Conservation (phyloP, 176 grass and related monocot species). For the Carex pumila region DNA sequence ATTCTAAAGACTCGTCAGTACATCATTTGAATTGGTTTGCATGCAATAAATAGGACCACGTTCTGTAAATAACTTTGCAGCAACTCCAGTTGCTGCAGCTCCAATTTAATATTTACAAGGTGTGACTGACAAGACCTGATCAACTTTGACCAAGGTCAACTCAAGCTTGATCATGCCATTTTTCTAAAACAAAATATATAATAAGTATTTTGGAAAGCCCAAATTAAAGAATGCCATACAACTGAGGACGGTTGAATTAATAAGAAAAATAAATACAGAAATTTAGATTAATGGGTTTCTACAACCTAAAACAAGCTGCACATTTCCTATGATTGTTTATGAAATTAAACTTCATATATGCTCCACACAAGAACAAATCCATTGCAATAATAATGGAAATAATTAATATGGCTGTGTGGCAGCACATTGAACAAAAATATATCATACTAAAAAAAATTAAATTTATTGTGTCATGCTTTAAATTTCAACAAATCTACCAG, state of each 20-base stretch:
- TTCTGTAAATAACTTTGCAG: neutral
- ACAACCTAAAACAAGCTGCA: neutral
- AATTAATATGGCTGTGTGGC: neutral
- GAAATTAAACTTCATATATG: neutral
- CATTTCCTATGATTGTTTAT: neutral
- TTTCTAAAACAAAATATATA: neutral
- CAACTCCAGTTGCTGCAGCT: conserved; percentile 2
- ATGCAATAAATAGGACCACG: conserved; percentile 4
- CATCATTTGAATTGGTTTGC: neutral
- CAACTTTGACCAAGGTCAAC: neutral
- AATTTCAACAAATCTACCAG: neutral
- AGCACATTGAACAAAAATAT: neutral
- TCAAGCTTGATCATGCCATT: neutral
- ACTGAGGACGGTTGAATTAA: too few species aligned
- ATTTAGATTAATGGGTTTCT: neutral
- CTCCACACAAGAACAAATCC: neutral
- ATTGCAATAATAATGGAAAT: neutral
- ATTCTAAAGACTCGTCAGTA: neutral
- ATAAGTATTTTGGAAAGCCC: neutral
- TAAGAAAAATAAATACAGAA: neutral
- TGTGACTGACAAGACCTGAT: neutral
- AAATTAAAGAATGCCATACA: neutral
- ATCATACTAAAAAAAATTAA: conserved; percentile 2
- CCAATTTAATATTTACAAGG: neutral
- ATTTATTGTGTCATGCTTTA: neutral